Base-by-base conservation (phyloP, 2,329 filamentous ascomycete species). In the Colletotrichum paranaense region DNA sequence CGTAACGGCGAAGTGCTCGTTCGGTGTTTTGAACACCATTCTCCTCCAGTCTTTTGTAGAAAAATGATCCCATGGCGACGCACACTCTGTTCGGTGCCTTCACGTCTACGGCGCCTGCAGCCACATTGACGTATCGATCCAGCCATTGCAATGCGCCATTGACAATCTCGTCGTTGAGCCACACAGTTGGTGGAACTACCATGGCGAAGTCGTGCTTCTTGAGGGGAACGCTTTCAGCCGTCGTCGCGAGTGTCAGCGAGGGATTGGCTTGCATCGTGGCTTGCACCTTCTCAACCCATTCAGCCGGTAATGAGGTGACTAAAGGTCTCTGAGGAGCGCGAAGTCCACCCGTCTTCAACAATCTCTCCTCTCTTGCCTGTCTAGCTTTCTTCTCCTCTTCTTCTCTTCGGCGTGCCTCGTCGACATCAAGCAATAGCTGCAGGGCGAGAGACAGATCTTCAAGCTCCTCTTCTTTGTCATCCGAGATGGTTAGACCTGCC, bases 161-260 rank as follows among this genome's bases (percentile, higher is more conserved):
- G 76, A 96, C 89, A 63, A 93, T 89, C 76, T 94, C 92, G 79
- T 95, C 94, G 75, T 95, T 95, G 7, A 96, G 87, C 93, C 93
- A 96, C 32, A 85, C 86, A 0, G 82, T 85, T 9, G 84, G 80
- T 22, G 85, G 84, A 19, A 92, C 85, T 8, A 95, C 82, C 59
- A 88, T 92, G n/a, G 82, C 84, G 77, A 95, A 92, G 78, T 94
- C 92, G 65, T 90, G 88, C 2, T 84, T 79, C 1, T 79, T 84
- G 26, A 78, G 70, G 3, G 73, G 60, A 2, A 73, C 71, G 12
- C 72, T 70, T 7, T 75, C 69, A 22, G 66, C 69, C 5, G 74
- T 76, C 22, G 30, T 42, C 12, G 73, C n/a, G 24, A 76, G 67
- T 9, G 55, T 59, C 63, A 62, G 53, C 12, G 53, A 52, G 12